Conservation (phyloP, 2,329 filamentous ascomycete species). For the Sporothrix protearum region DNA sequence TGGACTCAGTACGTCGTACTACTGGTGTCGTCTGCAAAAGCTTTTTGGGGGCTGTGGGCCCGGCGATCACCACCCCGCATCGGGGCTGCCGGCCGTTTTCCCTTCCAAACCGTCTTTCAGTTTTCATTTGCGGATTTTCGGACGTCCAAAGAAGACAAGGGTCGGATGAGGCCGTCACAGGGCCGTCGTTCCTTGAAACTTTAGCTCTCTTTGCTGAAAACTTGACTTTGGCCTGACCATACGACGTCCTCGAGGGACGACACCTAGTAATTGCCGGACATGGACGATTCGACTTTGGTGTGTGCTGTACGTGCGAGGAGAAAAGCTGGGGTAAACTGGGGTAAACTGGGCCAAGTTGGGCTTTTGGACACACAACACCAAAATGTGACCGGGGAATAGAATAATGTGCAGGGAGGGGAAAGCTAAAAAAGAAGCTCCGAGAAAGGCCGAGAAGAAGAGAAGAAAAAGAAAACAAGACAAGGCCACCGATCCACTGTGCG, state of each 20-base stretch:
- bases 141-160: neutral
- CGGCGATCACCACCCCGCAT: slow-evolving; percentile 3
- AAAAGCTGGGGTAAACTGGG: neutral
- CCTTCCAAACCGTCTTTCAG: too few relatives aligned
- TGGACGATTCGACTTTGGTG: neutral
- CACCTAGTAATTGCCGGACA: slow-evolving; percentile 11
- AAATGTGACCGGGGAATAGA: neutral
- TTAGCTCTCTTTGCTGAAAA: neutral
- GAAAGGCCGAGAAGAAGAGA: slow-evolving; percentile 7
- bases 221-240: neutral
- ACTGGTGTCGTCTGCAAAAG: neutral
- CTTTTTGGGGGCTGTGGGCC: neutral
- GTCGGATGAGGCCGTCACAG: neutral
- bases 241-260: too few relatives aligned
- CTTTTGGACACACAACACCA: neutral
- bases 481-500: neutral
- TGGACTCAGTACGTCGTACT: neutral
- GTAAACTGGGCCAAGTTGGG: neutral
- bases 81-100: neutral
- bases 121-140: neutral
- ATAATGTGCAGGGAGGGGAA: slow-evolving; percentile 4
- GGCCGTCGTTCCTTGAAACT: neutral
- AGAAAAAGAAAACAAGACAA: neutral
- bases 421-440: slow-evolving; percentile 19
- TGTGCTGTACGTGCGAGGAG: neutral